These are phyloP conservation scores for Rosa persica DNA, from an alignment of 306 rosid species.

Conservation along the genomic window DNA sequence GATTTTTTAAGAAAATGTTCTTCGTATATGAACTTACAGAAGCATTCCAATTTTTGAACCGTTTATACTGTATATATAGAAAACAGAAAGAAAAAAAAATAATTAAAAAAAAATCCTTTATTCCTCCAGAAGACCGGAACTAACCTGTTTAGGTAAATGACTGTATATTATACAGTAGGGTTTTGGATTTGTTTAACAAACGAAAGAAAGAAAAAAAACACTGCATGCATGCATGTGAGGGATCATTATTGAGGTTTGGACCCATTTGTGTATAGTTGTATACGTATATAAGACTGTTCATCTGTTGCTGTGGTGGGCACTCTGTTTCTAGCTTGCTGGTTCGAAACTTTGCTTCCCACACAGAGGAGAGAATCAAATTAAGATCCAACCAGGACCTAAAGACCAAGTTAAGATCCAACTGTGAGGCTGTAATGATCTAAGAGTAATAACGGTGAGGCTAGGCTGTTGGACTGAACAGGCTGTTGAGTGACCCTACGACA, in stretches of 20 bases:
- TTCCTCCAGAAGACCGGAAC: neutral
- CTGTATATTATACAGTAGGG: neutral
- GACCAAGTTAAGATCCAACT: neutral
- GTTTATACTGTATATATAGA: neutral
- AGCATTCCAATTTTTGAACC: neutral
- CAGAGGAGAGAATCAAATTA: neutral
- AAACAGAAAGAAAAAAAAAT: no score
- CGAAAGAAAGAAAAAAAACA: neutral
- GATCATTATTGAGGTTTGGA: constrained; percentile 17
- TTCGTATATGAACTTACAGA: no score
- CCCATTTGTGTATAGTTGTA: neutral
- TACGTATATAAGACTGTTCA: neutral
- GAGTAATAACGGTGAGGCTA: neutral
- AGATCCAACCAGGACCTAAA: neutral
- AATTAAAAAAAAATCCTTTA: neutral
- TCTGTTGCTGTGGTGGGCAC: neutral
- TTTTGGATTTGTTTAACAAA: neutral
- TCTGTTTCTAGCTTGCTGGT: neutral
- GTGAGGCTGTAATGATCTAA: neutral
- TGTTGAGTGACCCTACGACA: constrained; percentile 17
- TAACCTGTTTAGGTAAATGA: neutral
- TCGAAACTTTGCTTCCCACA: neutral
- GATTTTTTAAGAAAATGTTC: neutral
- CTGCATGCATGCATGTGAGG: constrained; percentile 7
- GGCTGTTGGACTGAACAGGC: constrained; percentile 3